Base-by-base conservation (phyloP, 1,284 basidiomycete species). In the Sphaerobolus stellatus region DNA sequence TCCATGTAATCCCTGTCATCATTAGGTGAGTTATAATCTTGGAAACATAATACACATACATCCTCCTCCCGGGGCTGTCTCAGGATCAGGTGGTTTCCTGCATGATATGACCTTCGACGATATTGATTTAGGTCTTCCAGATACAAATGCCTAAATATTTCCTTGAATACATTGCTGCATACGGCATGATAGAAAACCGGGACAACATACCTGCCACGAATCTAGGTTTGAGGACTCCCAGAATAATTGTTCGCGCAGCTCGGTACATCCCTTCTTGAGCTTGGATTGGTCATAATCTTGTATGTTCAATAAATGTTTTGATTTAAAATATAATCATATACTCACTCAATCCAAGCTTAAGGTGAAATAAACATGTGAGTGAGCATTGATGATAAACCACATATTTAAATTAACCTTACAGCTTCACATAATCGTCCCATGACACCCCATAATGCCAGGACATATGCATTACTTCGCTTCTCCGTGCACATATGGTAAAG, bases 401-500 rank as follows among this genome's bases (percentile, higher is more conserved):
- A 28, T 4, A 28, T 11, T 14, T 48, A 3, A 27, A 13, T 31
- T 16, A 4, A 28, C 13, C 52, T n/a, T 28, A 54, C 52, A 44
- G 36, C 41, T 29, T 54, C 52, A 38, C 52, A 54, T 25, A 54
- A 24, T 18, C 52, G 30, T 27, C 45, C 52, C 52, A 48, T 20
- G n/a, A 54, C 52, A 20, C 52, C 41, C 52, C 52, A 54, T 13
- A 54, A 40, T 14, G 52, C 52, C 5, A 54, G 30, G 6, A 44
- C 28, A 48, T 54, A 54, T 5, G 45, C 52, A 30, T 16, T 48
- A 30, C 52, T 54, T 36, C 52, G 29, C 22, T 27, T 18, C 31
- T 54, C 52, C n/a, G 52, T 54, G 43, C 30, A 48, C 31, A 54
- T 48, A 40, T 54, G 52, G 31, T 54, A 54, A 5, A 48, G 46